Evolutionary conservation across 805 yeast species (phyloP).

Genomic region (Barnettozyma populi): DNA sequence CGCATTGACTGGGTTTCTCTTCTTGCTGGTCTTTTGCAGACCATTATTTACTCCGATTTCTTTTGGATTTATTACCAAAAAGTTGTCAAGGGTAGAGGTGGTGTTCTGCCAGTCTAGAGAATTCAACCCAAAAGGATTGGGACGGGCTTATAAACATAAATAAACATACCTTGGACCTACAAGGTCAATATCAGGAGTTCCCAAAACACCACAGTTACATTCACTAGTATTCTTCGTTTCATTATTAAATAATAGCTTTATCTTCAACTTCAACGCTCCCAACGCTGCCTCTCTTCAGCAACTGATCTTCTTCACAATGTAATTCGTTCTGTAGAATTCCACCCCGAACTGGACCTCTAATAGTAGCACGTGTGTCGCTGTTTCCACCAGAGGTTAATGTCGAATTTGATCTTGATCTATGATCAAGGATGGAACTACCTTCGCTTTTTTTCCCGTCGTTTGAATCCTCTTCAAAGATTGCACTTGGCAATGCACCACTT

Average conservation of each 20-base stretch:
- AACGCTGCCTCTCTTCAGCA: background rate
- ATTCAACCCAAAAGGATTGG: background rate
- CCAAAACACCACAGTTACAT: too few species aligned
- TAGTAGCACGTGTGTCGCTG: background rate
- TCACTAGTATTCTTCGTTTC: background rate
- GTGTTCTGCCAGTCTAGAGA: constrained; percentile 52
- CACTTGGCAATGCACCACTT: background rate
- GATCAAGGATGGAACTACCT: constrained; percentile 10
- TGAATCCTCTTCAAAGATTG: background rate
- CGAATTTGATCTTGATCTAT: constrained; percentile 1
- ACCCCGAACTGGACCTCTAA: background rate
- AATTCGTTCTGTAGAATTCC: background rate
- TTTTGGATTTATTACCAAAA: constrained; percentile 83
- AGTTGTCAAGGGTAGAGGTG: constrained; percentile 74
- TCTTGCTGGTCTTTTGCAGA: constrained; percentile 79
- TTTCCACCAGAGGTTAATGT: background rate
- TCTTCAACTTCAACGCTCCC: background rate
- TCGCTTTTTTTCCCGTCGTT: constrained; percentile 16
- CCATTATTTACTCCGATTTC: constrained; percentile 87
- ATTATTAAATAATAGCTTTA: background rate
- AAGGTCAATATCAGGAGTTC: background rate
- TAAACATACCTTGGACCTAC: background rate
- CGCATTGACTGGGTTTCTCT: constrained; percentile 67
- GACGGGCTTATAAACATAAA: background rate
- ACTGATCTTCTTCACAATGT: background rate